phyloP scores from a whole-genome alignment of 148 eudicot genomes.

The Silene latifolia region DNA sequence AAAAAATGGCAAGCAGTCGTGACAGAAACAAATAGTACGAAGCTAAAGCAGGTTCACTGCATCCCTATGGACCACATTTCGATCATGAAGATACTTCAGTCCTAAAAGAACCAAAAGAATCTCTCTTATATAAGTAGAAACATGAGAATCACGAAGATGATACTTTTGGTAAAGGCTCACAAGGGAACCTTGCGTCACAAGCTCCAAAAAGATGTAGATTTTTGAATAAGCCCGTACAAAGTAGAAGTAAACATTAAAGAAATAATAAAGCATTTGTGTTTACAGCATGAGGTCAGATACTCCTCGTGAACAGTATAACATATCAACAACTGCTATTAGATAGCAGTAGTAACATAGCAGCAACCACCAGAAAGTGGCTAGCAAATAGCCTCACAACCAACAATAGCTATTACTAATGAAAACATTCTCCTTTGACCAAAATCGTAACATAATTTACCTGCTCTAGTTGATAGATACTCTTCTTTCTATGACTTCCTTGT shows the following conservation, averaged over 20 bases:
- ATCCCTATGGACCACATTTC: conserved; percentile 81
- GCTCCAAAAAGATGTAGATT: too few species aligned
- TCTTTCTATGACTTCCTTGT: conserved; percentile 62
- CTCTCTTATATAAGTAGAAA: too few species aligned
- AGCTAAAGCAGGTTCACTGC: conserved; percentile 2
- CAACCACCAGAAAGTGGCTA: background rate
- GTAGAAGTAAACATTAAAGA: too few species aligned
- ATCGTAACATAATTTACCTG: conserved; percentile 60
- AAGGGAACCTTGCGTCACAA: too few species aligned
- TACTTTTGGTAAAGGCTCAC: too few species aligned
- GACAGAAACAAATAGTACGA: background rate
- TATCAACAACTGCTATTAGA: background rate
- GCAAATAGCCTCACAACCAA: background rate
- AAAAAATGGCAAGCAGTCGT: background rate
- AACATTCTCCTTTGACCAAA: too few species aligned
- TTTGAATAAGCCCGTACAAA: too few species aligned
- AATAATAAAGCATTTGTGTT: too few species aligned
- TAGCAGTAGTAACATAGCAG: background rate
- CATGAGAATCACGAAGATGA: too few species aligned
- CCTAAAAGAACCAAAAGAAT: conserved; percentile 85
- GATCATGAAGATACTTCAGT: conserved; percentile 87
- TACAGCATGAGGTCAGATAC: background rate
- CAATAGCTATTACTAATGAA: background rate
- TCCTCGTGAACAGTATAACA: background rate
- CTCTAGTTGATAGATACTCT: too few species aligned